Evolutionary conservation across 306 rosid species (phyloP), one percentile per base, ranked within the genome.

Genomic region (Canavalia gladiata): DNA sequence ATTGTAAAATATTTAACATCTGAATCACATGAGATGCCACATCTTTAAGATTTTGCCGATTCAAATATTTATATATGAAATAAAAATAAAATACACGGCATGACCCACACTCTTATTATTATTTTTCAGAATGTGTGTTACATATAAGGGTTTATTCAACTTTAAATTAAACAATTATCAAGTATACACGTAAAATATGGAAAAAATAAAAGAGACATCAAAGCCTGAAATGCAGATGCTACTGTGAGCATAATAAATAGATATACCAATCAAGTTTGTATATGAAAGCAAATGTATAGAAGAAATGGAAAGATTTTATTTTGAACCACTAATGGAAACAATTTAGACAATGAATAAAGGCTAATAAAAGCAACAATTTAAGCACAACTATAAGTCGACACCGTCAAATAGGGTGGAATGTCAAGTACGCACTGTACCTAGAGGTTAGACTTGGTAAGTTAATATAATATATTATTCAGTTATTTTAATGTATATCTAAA

Each of bases 1-100:
- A 37, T 37, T 37, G 25, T 18, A 18, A 42, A 54, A 54, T 6
- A 54, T 18, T 18, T 59, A 59, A 31, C 46, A 35, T 54, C 60
- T 50, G 54, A 12, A 59, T 50, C 73, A 35, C 54, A 41, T 10
- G 60, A 11, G 54, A 47, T 63, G 54, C 35, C 13, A 65, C 71
- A 29, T 25, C 65, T 25, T 65, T 28, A 2, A 2, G 29, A 13
- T n/a, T 18, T 76, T 18, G 80, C 5, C 37, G n/a, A 60, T 59
- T 33, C 11, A 31, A 59, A 42, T 57, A n/a, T 54, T 28, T 62
- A 34, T 62, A 62, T 33, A 60, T 18, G 25, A 18, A 18, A 18
- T 18, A 18, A 18, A 18, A 18, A 18, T 18, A 60, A 33, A 60
- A 60, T 33, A 34, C 18, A 33, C 4, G 42, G 28, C 45, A 4